Base-by-base conservation (phyloP, 2,329 filamentous ascomycete genomes). In the Trichoderma polysporum region DNA sequence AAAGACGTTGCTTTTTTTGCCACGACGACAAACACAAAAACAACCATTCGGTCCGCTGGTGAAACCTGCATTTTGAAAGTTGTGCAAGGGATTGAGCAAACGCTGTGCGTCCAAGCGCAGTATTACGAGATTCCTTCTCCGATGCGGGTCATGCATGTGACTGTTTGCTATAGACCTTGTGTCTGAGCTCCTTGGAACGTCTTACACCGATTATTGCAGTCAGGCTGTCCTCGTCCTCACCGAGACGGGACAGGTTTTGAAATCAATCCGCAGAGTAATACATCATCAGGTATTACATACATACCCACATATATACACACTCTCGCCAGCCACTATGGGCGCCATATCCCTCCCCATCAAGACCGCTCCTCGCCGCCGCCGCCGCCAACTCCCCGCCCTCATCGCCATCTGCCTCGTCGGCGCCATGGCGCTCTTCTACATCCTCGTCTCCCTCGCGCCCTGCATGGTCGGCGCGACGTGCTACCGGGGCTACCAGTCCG, bases 401-500 rank as follows among this genome's bases (percentile, higher is more conserved):
- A 31, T 66, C 6, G 15, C 54, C 56, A n/a, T 66, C 52, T 22
- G 57, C 49, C 33, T 63, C n/a, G 53, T 74, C 63, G 73, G 73
- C 68, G 53, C 66, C 66, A 72, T 74, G 70, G 70, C 67, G 10
- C 61, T 73, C 35, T 69, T 73, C 68, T 72, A 74, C 68, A 60
- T 76, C 27, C 61, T 75, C 9, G 52, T 76, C 19, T 70, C 73
- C 60, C 60, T 74, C 41, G 69, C 72, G 53, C 75, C 75, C 19
- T 74, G 74, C 71, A 66, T 74, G 64, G 69, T 74, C 62, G 70
- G 67, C 29, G 73, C 70, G 39, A 70, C 68, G 57, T 75, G 73
- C 69, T 77, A 76, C 64, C 69, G 69, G 49, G 75, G 74, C 61
- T 76, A 74, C 71, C 68, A 69, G 27, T 73, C 71, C 63, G 70